Percentiles rank a stretch among this genome's conserved stretches.
These are phyloP conservation scores for Fusarium sp. DNA, from an alignment of 2,329 filamentous ascomycete genomes.

Conservation along the genomic window DNA sequence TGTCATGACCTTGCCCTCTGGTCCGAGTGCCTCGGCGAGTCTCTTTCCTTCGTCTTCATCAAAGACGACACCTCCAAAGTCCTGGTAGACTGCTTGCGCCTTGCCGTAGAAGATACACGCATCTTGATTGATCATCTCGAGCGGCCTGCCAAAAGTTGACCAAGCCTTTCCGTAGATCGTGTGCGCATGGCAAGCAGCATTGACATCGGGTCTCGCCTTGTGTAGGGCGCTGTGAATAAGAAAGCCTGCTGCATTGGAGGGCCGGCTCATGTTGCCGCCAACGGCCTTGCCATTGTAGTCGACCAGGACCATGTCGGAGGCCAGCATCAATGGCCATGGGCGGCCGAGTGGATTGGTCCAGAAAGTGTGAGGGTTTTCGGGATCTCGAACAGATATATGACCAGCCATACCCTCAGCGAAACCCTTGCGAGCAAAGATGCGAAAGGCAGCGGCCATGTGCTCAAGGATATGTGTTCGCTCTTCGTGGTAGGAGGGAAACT, in stretches of 20 bases:
- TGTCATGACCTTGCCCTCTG: background rate
- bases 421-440: background rate
- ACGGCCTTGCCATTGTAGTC: background rate
- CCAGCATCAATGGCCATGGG: background rate
- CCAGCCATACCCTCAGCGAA: background rate
- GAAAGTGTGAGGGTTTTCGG: background rate
- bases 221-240: background rate
- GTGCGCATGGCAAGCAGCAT: background rate
- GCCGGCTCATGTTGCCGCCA: background rate
- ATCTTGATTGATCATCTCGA: background rate
- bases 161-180: background rate
- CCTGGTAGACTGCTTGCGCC: background rate
- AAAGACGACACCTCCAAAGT: background rate
- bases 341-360: background rate
- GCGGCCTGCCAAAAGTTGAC: background rate
- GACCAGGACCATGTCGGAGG: background rate
- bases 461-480: background rate
- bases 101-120: background rate
- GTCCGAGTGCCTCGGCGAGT: background rate
- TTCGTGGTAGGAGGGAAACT: background rate
- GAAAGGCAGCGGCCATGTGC: background rate
- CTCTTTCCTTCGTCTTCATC: constrained; percentile 10
- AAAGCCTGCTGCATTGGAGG: background rate
- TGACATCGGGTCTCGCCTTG: background rate
- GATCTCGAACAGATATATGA: background rate